Conservation (phyloP, 2,329 filamentous ascomycete genomes). For the Ceratocystis lukuohia region DNA sequence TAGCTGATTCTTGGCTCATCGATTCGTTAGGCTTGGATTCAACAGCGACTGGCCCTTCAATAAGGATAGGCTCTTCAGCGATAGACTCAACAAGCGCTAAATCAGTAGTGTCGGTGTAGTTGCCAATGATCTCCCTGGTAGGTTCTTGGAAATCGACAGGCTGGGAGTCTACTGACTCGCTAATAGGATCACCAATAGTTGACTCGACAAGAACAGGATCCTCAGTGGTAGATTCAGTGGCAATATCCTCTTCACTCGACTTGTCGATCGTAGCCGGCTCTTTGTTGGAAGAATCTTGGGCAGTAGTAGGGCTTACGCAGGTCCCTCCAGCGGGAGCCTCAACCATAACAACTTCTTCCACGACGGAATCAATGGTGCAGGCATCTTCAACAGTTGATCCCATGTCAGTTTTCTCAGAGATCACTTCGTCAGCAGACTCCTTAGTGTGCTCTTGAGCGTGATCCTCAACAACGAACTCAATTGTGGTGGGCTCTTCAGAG, state of each 20-base stretch:
- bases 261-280: neutral
- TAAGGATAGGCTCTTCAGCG: neutral
- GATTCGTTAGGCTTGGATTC: neutral
- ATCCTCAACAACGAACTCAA: too few relatives aligned
- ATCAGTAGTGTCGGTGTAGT: neutral
- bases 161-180: neutral
- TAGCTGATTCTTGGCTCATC: neutral
- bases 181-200: neutral
- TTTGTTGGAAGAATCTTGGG: neutral
- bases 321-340: neutral
- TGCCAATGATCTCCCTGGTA: too few relatives aligned
- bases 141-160: too few relatives aligned
- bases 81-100: neutral
- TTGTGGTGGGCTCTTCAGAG: neutral
- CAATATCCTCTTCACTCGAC: neutral
- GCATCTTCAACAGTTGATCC: too few relatives aligned
- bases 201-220: neutral
- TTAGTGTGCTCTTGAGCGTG: too few relatives aligned
- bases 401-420: too few relatives aligned
- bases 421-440: too few relatives aligned
- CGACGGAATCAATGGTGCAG: too few relatives aligned
- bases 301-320: neutral
- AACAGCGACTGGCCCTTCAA: neutral
- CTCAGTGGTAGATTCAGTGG: neutral
- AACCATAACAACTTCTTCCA: neutral